These are phyloP conservation scores for Jatropha curcas DNA, from an alignment of 345 rosid species.

Conservation along the genomic window DNA sequence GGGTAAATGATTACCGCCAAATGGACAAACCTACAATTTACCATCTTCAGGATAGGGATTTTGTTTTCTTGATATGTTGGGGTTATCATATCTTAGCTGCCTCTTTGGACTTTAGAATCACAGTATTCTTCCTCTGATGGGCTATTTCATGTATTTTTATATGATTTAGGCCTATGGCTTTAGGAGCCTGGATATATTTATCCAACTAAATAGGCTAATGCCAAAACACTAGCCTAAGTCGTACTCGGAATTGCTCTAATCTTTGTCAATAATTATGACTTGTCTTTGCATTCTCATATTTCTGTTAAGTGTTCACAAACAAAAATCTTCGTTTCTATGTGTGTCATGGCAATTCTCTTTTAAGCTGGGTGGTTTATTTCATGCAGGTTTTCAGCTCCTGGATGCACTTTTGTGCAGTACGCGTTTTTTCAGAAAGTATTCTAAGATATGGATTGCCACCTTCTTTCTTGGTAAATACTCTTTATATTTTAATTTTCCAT, in stretches of 20 bases:
- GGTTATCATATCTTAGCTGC: neutral
- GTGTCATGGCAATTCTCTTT: neutral
- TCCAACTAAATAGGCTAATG: neutral
- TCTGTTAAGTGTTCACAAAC: neutral
- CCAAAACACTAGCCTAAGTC: neutral
- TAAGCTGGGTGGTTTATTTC: constrained; percentile 9
- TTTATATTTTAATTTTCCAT: neutral
- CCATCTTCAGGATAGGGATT: constrained; percentile 2
- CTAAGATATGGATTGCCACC: constrained; percentile 99
- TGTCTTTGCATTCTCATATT: neutral
- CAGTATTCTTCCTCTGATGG: neutral
- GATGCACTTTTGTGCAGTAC: constrained; percentile 99
- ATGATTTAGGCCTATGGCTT: neutral
- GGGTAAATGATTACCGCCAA: neutral
- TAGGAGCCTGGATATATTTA: neutral
- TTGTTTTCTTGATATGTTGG: neutral
- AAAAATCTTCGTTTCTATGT: constrained; percentile 1
- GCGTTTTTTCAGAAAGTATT: constrained; percentile 89
- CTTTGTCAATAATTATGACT: neutral
- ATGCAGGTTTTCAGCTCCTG: constrained; percentile 94
- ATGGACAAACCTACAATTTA: neutral
- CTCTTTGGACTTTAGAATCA: neutral
- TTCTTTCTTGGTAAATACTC: constrained; percentile 71
- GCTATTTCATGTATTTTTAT: neutral
- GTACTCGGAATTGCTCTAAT: neutral